These are phyloP conservation scores for Arabidopsis hybrid DNA, from an alignment of 441 rosid genomes.

Conservation along the genomic window DNA sequence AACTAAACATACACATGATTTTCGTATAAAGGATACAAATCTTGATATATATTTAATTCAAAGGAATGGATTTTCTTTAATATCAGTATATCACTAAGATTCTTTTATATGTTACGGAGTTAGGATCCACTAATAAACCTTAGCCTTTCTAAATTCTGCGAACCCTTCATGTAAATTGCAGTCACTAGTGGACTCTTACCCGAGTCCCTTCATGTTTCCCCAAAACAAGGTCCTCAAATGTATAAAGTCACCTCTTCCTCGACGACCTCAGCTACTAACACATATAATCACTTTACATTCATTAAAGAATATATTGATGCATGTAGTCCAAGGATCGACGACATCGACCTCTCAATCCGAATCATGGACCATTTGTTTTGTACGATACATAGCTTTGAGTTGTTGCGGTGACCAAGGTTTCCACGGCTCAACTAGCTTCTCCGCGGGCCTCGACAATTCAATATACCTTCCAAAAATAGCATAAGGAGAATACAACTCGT, in stretches of 20 bases:
- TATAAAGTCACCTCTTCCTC: background rate
- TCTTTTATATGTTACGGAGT: background rate
- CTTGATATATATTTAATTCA: background rate
- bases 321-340: no score
- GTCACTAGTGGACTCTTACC: background rate
- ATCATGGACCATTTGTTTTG: background rate
- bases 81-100: background rate
- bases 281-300: background rate
- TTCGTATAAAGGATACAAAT: background rate
- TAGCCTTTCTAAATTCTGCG: background rate
- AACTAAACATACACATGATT: background rate
- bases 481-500: conserved; percentile 42
- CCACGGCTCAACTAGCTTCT: conserved; percentile 43
- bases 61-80: background rate
- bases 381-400: conserved; percentile 16
- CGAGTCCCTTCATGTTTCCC: background rate
- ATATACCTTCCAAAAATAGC: conserved; percentile 15
- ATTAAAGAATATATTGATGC: no score
- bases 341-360: background rate
- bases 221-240: conserved; percentile 6
- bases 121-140: background rate
- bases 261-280: background rate
- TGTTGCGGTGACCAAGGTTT: conserved; percentile 41
- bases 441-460: conserved; percentile 33
- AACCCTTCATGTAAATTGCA: background rate